Percentiles rank a stretch among this genome's conserved stretches.
Conservation (phyloP, 2,329 filamentous ascomycete species). For the Teratosphaeria destructans region DNA sequence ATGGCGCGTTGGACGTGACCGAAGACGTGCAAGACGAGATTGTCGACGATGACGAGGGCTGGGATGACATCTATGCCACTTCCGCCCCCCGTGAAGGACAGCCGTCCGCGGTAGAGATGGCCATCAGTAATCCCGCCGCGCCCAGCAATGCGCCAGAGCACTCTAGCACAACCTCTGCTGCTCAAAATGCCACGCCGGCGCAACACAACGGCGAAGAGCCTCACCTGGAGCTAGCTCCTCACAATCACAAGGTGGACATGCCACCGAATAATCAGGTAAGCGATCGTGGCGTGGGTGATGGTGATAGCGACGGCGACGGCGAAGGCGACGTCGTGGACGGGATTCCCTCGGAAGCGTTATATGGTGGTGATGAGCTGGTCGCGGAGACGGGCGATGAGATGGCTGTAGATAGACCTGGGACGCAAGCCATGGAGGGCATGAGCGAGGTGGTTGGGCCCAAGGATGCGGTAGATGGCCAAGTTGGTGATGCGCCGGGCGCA, state of each 20-base stretch:
- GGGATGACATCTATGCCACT: slow-evolving; percentile 23
- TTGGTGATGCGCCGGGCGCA: not conserved
- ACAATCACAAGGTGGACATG: not conserved
- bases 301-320: not conserved
- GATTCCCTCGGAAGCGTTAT: not conserved
- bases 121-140: not conserved
- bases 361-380: not conserved
- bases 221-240: not conserved
- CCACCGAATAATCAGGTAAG: not conserved
- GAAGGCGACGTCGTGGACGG: not conserved
- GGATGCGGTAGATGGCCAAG: not conserved
- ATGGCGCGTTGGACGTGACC: slow-evolving; percentile 27
- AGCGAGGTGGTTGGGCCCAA: not conserved
- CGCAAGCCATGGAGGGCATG: not conserved
- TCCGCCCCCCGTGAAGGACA: not conserved
- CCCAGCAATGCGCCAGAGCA: not conserved
- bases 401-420: not conserved
- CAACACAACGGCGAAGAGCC: not conserved
- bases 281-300: not conserved
- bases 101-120: not conserved
- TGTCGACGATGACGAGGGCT: slow-evolving; percentile 19
- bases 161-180: not conserved
- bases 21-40: slow-evolving; percentile 19
- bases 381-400: not conserved
- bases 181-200: not conserved